phyloP scores from a whole-genome alignment of 441 rosid genomes.

The Corymbia calophylla region DNA sequence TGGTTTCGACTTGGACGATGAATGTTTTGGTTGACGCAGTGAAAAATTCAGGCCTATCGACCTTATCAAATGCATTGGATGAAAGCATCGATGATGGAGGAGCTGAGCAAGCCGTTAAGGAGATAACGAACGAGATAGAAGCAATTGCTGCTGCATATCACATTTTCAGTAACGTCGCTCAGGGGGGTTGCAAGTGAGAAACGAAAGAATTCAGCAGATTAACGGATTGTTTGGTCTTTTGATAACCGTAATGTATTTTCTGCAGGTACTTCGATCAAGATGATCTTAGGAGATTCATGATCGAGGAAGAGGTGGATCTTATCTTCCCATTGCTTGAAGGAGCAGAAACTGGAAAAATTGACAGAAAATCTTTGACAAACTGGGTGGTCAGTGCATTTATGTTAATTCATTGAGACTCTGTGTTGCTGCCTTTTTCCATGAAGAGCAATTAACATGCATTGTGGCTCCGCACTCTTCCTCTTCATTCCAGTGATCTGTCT shows the following conservation, averaged over 20 bases:
- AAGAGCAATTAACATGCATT: neutral
- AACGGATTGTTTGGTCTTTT: neutral
- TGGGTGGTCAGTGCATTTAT: conserved; percentile 61
- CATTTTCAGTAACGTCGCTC: conserved; percentile 52
- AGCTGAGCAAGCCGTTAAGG: too few relatives aligned
- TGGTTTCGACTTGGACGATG: conserved; percentile 91
- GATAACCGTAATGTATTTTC: neutral
- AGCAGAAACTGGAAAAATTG: conserved; percentile 38
- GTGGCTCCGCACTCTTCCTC: neutral
- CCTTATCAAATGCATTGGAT: too few relatives aligned
- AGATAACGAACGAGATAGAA: conserved; percentile 75
- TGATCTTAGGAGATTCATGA: conserved; percentile 62
- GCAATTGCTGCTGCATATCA: conserved; percentile 61
- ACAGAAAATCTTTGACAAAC: conserved; percentile 41
- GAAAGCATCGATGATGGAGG: too few relatives aligned
- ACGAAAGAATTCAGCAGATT: neutral
- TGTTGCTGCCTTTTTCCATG: neutral
- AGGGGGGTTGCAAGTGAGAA: conserved; percentile 37
- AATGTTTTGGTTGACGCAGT: conserved; percentile 73
- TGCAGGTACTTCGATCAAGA: conserved; percentile 58
- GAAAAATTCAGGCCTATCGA: conserved; percentile 55
- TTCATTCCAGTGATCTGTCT: neutral
- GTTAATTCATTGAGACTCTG: neutral
- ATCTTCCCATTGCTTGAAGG: conserved; percentile 60
- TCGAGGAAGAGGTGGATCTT: conserved; percentile 72